Evolutionary conservation across 176 grass and related monocot genomes (phyloP).

Genomic region (maize (Zea mays)): Zm-B73-REFERENCE-NAM-5.0 NC_050096.1:4855501-4856000

Average conservation of each 20-base stretch:
- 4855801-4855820: neutral
- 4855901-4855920: conserved; percentile 96
- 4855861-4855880: neutral
- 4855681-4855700: neutral
- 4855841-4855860: neutral
- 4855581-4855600: neutral
- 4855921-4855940: conserved; percentile 93
- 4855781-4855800: too few species aligned
- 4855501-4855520: conserved; percentile 8
- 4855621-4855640: neutral
- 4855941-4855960: conserved; percentile 97
- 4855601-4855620: neutral
- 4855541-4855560: neutral
- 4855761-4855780: too few species aligned
- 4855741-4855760: neutral
- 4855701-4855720: neutral
- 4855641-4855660: neutral
- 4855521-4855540: neutral
- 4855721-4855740: neutral
- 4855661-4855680: neutral
- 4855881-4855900: conserved; percentile 44
- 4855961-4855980: conserved; percentile 54
- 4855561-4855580: neutral
- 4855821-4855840: neutral
- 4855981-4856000: neutral